Conservation (phyloP, 352 stramenopile genomes). For the Phytophthora gonapodyides region DNA sequence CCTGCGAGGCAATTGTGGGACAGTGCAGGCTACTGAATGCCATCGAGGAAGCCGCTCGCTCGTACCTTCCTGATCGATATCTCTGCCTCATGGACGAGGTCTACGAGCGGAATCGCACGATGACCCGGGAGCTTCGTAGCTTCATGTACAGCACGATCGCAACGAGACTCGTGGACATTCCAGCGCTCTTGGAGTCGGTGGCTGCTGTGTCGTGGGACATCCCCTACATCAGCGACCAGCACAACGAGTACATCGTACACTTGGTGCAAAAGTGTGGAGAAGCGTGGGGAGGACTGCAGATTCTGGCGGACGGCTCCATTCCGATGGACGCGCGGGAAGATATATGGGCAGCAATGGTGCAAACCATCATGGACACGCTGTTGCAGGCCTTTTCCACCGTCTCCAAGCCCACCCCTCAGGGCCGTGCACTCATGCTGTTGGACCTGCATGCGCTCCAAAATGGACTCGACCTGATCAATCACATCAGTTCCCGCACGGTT, state of each 20-base stretch:
- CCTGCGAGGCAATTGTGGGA: constrained; percentile 62
- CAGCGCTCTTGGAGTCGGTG: constrained; percentile 49
- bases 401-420: constrained; percentile 92
- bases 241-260: constrained; percentile 81
- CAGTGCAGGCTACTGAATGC: constrained; percentile 68
- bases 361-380: constrained; percentile 89
- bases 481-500: constrained; percentile 57
- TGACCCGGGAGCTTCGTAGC: constrained; percentile 56
- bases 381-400: constrained; percentile 93
- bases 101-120: constrained; percentile 53
- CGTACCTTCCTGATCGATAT: constrained; percentile 69
- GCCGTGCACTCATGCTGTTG: constrained; percentile 96
- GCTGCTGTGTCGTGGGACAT: constrained; percentile 68
- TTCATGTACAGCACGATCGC: constrained; percentile 72
- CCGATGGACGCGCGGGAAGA: constrained; percentile 69
- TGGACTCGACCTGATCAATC: constrained; percentile 82
- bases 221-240: constrained; percentile 62
- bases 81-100: constrained; percentile 73
- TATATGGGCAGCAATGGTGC: constrained; percentile 84
- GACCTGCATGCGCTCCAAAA: constrained; percentile 93
- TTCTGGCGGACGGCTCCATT: constrained; percentile 67
- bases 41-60: constrained; percentile 66
- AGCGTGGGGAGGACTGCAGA: constrained; percentile 74
- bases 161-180: constrained; percentile 47
- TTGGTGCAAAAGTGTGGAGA: constrained; percentile 85